Evolutionary conservation across 2,329 filamentous ascomycete genomes (phyloP).

Genomic region (Penicillium oxalicum): DNA sequence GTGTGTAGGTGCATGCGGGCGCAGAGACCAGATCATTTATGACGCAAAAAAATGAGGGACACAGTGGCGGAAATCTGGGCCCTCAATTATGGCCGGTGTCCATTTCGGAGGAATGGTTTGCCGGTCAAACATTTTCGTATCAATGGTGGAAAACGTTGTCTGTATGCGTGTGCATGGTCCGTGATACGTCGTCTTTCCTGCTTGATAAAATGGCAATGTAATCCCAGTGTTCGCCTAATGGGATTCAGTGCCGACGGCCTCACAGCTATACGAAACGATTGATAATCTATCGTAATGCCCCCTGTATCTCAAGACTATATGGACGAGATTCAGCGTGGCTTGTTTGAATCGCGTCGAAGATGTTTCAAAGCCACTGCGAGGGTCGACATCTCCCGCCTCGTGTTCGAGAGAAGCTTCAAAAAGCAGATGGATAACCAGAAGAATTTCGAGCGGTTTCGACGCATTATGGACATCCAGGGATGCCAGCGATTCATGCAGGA

Average conservation of each 20-base stretch:
- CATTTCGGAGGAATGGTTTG: background rate
- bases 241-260: background rate
- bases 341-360: too few species aligned
- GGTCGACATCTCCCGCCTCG: slow-evolving; percentile 7
- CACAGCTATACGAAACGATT: too few species aligned
- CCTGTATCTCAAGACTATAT: too few species aligned
- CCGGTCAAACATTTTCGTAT: background rate
- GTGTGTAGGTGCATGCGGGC: background rate
- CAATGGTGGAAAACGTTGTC: too few species aligned
- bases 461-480: slow-evolving; percentile 8
- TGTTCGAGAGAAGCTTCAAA: slow-evolving; percentile 5
- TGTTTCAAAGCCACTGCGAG: background rate
- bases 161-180: background rate
- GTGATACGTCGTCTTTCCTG: background rate
- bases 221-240: background rate
- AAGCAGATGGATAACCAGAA: slow-evolving; percentile 5
- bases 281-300: too few species aligned
- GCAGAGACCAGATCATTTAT: background rate
- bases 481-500: slow-evolving; percentile 7
- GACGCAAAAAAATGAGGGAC: background rate
- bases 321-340: too few species aligned
- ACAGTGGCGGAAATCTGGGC: background rate
- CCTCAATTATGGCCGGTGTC: background rate
- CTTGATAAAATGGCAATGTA: background rate
- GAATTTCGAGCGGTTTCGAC: slow-evolving; percentile 5